Evolutionary conservation across 306 rosid species (phyloP), one percentile per base, ranked within the genome.

Genomic region (Alnus rubra): DNA sequence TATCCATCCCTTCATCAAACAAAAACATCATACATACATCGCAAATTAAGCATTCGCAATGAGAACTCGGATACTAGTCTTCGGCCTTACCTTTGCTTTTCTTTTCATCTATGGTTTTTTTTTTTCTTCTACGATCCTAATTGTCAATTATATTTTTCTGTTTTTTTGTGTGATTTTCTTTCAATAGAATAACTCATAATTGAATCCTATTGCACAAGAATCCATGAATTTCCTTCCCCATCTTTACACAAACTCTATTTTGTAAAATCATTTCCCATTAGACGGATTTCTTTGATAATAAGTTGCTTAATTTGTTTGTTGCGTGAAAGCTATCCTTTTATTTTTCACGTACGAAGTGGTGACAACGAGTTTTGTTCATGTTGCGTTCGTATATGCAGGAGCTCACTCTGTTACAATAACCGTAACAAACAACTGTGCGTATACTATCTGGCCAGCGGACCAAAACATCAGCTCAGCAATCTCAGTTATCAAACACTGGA

Each of bases 381-480:
- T 30, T 60, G 2, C 2, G 68, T 16, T 0, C 4, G 39, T 52
- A 5, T 42, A 5, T 63, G 82, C 76, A 86, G 89, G 88, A 37
- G 83, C 56, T 3, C 64, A 78, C 4, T 82, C 91, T 7, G 90
- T 85, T 15, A 84, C 76, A 6, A 74, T 89, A 59, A 82, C 83
- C 0, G 69, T 92, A 9, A 86, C 12, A 37, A 92, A 87, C 79
- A 88, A 75, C 1, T 88, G 97, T 73, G 2, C 33, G 4, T 78
- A 71, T 74, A 79, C 88, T 0, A 80, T 90, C 19, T 92, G 97
- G 97, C 93, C 93, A 11, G 94, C 79, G 72, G 84, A 87, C 70
- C 71, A 88, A 33, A 87, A 87, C 91, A 84, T 73, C 28, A 11
- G 55, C 8, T 6, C 74, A 71, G 15, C 69, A n/a, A 51, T 82